Evolutionary conservation across 257 asterid species (phyloP).

Genomic region (Solanum pinnatisectum): DNA sequence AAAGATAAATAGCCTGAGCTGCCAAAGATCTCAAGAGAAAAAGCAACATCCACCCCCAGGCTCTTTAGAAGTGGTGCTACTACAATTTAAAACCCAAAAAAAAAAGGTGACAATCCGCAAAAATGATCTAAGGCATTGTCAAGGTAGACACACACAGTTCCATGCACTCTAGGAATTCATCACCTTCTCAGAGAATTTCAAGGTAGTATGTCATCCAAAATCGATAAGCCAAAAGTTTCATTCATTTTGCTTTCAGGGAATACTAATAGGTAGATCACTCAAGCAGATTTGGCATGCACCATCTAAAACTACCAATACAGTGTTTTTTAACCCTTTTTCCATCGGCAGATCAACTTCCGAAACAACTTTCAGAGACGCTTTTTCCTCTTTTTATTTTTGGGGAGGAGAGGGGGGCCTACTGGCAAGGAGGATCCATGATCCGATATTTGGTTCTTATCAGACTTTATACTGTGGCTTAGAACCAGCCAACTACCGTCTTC

Average conservation of each 20-base stretch:
- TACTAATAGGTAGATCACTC: not conserved
- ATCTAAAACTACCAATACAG: not conserved
- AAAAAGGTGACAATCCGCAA: not conserved
- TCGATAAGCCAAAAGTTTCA: not conserved
- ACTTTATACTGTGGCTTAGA: not conserved
- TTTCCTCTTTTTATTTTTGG: not conserved
- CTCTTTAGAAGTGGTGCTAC: not conserved
- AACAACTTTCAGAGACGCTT: not conserved
- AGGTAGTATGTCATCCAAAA: not conserved
- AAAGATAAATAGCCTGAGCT: not conserved
- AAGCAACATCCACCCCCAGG: not conserved
- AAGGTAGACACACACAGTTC: not conserved
- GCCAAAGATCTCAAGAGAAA: not conserved
- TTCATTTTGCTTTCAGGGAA: not conserved
- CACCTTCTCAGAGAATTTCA: not conserved
- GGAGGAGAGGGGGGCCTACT: not conserved
- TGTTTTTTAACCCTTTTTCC: not conserved
- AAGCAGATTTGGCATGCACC: not conserved
- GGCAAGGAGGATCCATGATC: not conserved
- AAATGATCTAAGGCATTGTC: not conserved
- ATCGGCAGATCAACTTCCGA: not conserved
- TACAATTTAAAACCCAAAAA: not conserved
- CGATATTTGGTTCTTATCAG: not conserved
- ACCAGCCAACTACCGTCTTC: not conserved
- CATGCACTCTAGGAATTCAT: not conserved